A percentile compares a stretch with the other conserved stretches of the same genome.
Conservation (phyloP, 2,329 filamentous ascomycete genomes). For the Penicillium verrucosum region DNA sequence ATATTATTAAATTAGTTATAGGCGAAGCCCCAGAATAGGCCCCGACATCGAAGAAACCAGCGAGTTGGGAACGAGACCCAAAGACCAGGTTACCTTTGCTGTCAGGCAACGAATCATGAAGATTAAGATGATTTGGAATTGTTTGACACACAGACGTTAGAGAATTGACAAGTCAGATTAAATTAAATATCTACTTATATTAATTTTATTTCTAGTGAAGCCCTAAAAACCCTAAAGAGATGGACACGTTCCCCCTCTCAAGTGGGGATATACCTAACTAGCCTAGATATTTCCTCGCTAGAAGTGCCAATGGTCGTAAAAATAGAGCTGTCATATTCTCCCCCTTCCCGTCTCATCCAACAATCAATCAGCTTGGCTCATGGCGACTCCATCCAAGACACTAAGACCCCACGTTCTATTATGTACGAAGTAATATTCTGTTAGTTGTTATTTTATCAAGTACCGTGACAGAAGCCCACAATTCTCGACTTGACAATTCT, state of each 20-base stretch:
- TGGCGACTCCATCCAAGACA: conserved; percentile 10
- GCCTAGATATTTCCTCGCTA: not conserved
- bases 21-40: not conserved
- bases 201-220: conserved; percentile 5
- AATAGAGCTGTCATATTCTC: conserved; percentile 34
- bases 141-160: conserved; percentile 20
- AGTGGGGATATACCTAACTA: not conserved
- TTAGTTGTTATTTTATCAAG: not conserved
- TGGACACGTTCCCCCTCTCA: conserved; percentile 19
- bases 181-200: not conserved
- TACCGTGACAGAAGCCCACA: not conserved
- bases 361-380: not conserved
- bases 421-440: not conserved
- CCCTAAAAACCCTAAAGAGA: conserved; percentile 10
- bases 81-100: conserved; percentile 24
- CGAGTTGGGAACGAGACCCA: conserved; percentile 19
- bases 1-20: not conserved
- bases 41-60: conserved; percentile 16
- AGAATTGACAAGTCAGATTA: conserved; percentile 16
- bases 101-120: conserved; percentile 23
- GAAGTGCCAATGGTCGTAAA: conserved; percentile 6
- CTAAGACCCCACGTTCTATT: conserved; percentile 18
- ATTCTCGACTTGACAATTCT: not conserved
- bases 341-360: conserved; percentile 10
- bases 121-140: conserved; percentile 20